phyloP scores from a whole-genome alignment of 2,329 filamentous ascomycete genomes.

The Ascochyta fabae region DNA sequence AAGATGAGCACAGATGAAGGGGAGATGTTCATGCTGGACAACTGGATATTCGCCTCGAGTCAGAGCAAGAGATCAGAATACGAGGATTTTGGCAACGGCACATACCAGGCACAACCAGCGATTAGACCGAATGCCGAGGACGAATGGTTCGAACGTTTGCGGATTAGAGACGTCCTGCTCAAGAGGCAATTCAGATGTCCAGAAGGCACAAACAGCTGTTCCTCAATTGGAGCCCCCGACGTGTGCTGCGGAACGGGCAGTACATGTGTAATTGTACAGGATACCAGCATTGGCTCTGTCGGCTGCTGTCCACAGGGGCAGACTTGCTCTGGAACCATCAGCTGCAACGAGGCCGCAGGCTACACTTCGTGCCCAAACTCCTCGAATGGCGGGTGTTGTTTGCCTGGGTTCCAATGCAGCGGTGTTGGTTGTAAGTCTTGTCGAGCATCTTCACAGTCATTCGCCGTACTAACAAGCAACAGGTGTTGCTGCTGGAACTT shows the following conservation, averaged over 20 bases:
- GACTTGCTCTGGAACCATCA: conserved; percentile 68
- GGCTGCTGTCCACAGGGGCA: conserved; percentile 75
- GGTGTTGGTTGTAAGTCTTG: conserved; percentile 70
- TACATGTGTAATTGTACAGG: conserved; percentile 61
- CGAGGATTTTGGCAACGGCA: conserved; percentile 27
- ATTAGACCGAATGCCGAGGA: conserved; percentile 35
- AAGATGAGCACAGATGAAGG: conserved; percentile 75
- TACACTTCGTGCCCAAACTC: conserved; percentile 70
- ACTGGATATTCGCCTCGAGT: conserved; percentile 59
- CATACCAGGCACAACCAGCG: conserved; percentile 32
- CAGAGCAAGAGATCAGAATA: conserved; percentile 15
- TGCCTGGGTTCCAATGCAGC: conserved; percentile 72
- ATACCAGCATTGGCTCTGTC: conserved; percentile 69
- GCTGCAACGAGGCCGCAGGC: conserved; percentile 63
- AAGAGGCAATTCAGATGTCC: conserved; percentile 71
- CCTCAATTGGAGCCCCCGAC: conserved; percentile 68
- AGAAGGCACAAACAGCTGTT: conserved; percentile 68
- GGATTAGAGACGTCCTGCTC: conserved; percentile 48
- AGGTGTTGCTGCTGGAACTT: conserved; percentile 43
- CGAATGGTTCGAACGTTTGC: conserved; percentile 48
- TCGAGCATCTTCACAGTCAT: neutral
- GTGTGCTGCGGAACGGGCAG: conserved; percentile 75
- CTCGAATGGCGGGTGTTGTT: conserved; percentile 77
- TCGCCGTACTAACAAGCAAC: conserved; percentile 2
- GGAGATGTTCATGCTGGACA: conserved; percentile 76